phyloP scores from a whole-genome alignment of 306 rosid species.

The Citrullus mucosospermus region DNA sequence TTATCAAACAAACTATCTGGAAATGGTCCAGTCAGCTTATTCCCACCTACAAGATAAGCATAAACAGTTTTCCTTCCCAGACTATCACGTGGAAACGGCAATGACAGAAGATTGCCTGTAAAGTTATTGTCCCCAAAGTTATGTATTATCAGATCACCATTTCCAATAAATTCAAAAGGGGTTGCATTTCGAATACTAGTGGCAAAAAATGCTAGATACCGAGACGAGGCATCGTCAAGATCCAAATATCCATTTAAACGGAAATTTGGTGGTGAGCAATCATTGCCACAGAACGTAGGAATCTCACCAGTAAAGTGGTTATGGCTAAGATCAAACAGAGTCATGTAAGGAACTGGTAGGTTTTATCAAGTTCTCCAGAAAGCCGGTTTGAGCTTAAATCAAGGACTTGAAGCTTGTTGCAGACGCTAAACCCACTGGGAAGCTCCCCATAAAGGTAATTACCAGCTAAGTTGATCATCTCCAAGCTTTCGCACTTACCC shows the following conservation, averaged over 20 bases:
- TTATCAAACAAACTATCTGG: constrained; percentile 50
- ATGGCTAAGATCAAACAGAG: constrained; percentile 63
- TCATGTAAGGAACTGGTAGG: constrained; percentile 65
- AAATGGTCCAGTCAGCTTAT: constrained; percentile 45
- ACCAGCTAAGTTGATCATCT: constrained; percentile 71
- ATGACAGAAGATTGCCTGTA: constrained; percentile 26
- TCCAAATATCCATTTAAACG: constrained; percentile 18
- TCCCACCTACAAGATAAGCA: constrained; percentile 48
- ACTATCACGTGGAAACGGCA: constrained; percentile 51
- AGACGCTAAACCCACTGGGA: constrained; percentile 31
- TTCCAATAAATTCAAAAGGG: constrained; percentile 16
- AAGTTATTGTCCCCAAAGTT: constrained; percentile 64
- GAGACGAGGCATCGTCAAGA: constrained; percentile 6
- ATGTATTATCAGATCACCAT: constrained; percentile 31
- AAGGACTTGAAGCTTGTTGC: constrained; percentile 58
- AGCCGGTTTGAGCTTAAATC: constrained; percentile 58
- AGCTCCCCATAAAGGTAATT: constrained; percentile 55
- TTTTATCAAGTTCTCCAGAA: constrained; percentile 42
- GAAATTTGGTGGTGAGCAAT: constrained; percentile 26
- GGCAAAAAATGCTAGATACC: constrained; percentile 39
- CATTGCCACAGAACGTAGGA: constrained; percentile 26
- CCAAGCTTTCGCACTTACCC: constrained; percentile 55
- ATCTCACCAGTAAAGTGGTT: constrained; percentile 52
- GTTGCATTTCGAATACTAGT: constrained; percentile 25
- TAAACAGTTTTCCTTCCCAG: constrained; percentile 33